Evolutionary conservation across 129 eudicot genomes (phyloP).

Genomic region (Cynara cardunculus): DNA sequence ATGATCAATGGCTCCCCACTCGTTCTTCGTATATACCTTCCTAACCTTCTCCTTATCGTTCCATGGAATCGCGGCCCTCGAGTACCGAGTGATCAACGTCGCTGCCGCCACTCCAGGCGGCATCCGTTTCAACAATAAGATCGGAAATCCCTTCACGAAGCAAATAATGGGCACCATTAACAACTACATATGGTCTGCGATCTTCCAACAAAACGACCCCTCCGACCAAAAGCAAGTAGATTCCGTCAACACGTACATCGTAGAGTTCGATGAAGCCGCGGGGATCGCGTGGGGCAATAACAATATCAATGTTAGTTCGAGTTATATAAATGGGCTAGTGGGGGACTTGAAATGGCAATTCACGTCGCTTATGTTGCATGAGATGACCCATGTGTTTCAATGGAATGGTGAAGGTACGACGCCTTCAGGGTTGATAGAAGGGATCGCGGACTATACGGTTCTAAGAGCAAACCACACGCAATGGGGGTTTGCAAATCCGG

Average conservation of each 20-base stretch:
- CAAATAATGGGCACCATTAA: background rate
- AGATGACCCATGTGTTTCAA: constrained; percentile 9
- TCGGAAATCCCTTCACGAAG: background rate
- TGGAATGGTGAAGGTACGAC: background rate
- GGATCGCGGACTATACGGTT: background rate
- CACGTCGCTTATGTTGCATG: constrained; percentile 18
- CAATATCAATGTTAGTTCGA: background rate
- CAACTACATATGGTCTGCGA: background rate
- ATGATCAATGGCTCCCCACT: background rate
- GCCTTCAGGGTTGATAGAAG: background rate
- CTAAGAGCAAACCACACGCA: background rate
- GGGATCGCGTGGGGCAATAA: background rate
- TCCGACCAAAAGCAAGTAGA: background rate
- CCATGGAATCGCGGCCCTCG: background rate
- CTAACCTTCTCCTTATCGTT: background rate
- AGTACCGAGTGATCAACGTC: background rate
- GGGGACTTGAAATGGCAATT: constrained; percentile 4
- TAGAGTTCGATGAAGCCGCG: background rate
- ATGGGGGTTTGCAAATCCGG: background rate
- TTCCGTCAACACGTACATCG: background rate
- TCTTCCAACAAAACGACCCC: background rate
- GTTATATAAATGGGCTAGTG: background rate
- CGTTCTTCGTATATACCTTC: background rate
- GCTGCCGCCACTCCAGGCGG: background rate
- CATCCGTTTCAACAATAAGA: too few relatives aligned